Evolutionary conservation across 208 protist genomes (phyloP).

Genomic region (Trypanosoma vivax): DNA sequence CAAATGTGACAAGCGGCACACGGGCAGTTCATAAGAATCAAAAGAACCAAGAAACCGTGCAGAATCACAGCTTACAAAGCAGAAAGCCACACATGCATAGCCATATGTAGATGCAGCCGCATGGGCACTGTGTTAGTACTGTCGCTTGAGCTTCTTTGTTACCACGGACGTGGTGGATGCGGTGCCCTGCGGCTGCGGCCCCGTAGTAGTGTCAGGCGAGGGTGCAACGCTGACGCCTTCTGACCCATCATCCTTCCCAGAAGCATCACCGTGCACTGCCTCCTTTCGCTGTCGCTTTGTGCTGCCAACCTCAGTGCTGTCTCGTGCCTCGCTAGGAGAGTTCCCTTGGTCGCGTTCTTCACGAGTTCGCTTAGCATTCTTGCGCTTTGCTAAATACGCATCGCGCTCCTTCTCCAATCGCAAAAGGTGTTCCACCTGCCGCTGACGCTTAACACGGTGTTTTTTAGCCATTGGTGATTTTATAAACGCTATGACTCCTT

Average conservation of each 20-base stretch:
- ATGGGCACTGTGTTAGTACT: too few relatives aligned
- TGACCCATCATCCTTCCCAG: not conserved
- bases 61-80: too few relatives aligned
- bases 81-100: too few relatives aligned
- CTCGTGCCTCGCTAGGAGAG: constrained; percentile 13
- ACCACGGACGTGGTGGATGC: not conserved
- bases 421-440: constrained; percentile 73
- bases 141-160: too few relatives aligned
- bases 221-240: too few relatives aligned
- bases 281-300: constrained; percentile 20
- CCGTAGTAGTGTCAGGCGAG: too few relatives aligned
- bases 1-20: too few relatives aligned
- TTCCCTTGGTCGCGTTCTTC: constrained; percentile 40
- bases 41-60: too few relatives aligned
- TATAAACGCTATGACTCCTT: not conserved
- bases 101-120: too few relatives aligned
- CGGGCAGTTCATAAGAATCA: too few relatives aligned
- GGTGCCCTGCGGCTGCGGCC: too few relatives aligned
- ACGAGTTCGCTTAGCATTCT: constrained; percentile 54
- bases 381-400: constrained; percentile 66
- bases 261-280: constrained; percentile 6
- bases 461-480: constrained; percentile 76
- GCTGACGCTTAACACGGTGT: constrained; percentile 80
- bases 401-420: constrained; percentile 67
- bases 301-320: constrained; percentile 10